Percentiles rank a stretch among this genome's conserved stretches.
Evolutionary conservation across 306 rosid genomes (phyloP).

Genomic region (Pyrus betulifolia): DNA sequence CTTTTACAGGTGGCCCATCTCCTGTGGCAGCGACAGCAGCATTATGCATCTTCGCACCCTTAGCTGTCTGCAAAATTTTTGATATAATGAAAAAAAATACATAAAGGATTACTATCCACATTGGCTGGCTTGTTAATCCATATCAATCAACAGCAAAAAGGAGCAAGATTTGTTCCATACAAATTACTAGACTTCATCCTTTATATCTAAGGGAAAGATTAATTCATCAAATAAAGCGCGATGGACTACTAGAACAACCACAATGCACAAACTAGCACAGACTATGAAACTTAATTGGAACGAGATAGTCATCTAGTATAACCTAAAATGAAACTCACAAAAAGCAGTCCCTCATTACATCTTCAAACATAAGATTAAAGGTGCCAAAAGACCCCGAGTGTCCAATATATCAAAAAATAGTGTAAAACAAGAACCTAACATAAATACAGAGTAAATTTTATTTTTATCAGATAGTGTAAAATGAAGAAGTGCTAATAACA

Average conservation of each 20-base stretch:
- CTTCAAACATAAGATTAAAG: background rate
- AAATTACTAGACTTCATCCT: background rate
- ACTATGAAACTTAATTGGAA: background rate
- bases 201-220: background rate
- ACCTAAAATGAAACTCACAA: background rate
- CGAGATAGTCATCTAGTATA: background rate
- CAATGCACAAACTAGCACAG: background rate
- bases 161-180: background rate
- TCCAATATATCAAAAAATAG: background rate
- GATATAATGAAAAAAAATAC: background rate
- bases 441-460: too few species aligned
- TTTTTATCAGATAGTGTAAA: too few species aligned
- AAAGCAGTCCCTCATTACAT: background rate
- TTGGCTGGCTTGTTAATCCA: background rate
- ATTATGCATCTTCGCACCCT: slow-evolving; percentile 86
- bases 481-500: too few species aligned
- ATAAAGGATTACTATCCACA: background rate
- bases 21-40: slow-evolving; percentile 91
- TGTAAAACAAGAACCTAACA: background rate
- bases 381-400: background rate
- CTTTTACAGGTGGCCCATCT: slow-evolving; percentile 55
- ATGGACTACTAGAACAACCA: background rate
- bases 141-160: background rate
- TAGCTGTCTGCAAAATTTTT: slow-evolving; percentile 61
- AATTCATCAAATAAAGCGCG: background rate